These are phyloP conservation scores for Kregervanrija delftensis DNA, from an alignment of 805 yeast genomes.

Conservation along the genomic window DNA sequence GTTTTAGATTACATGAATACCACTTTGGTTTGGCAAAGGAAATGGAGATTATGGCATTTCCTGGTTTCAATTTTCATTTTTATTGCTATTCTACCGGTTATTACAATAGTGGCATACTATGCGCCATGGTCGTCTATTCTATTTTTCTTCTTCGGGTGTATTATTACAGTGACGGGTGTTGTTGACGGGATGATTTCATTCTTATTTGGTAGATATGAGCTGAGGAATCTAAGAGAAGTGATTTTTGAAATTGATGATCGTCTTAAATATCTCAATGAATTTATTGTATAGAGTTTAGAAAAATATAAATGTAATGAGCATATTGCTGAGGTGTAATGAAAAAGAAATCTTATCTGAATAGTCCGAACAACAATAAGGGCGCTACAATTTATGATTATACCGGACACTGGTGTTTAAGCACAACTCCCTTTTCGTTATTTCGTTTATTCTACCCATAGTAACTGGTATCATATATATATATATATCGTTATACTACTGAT, in stretches of 20 bases:
- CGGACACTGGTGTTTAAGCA: too few relatives aligned
- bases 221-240: conserved; percentile 71
- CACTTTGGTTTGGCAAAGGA: conserved; percentile 52
- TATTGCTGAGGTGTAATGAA: too few relatives aligned
- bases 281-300: too few relatives aligned
- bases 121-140: conserved; percentile 63
- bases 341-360: too few relatives aligned
- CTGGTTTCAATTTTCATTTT: conserved; percentile 43
- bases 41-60: conserved; percentile 64
- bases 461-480: too few relatives aligned
- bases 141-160: conserved; percentile 47
- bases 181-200: conserved; percentile 73
- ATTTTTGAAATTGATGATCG: conserved; percentile 51
- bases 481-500: too few relatives aligned
- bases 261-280: conserved; percentile 4
- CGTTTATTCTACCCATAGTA: too few relatives aligned
- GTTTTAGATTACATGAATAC: conserved; percentile 40
- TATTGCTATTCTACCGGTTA: conserved; percentile 47
- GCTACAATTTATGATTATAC: too few relatives aligned
- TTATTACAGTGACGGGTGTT: conserved; percentile 59
- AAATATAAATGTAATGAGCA: too few relatives aligned
- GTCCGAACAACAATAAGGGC: too few relatives aligned
- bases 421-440: too few relatives aligned
- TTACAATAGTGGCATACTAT: conserved; percentile 49
- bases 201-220: conserved; percentile 75